Percentiles rank a stretch among this genome's conserved stretches.
phyloP scores from a whole-genome alignment of 192 early-diverging fungal genomes.

The Gonapodya sp. region DNA sequence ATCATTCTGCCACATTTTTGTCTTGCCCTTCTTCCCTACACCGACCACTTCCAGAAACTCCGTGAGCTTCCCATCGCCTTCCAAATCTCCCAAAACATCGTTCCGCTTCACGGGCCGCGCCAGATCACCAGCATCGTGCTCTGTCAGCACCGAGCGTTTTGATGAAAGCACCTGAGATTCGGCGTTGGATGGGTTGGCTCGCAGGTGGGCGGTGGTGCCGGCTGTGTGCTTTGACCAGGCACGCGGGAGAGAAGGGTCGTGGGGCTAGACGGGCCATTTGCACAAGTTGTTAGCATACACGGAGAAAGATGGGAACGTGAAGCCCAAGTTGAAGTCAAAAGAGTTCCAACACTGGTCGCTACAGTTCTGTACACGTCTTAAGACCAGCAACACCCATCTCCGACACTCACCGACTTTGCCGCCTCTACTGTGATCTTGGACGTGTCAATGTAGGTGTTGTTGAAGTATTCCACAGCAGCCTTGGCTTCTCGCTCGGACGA shows the following conservation, averaged over 20 bases:
- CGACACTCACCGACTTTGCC: slow-evolving; percentile 60
- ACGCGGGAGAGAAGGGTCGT: slow-evolving; percentile 66
- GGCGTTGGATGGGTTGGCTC: slow-evolving; percentile 13
- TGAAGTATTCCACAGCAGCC: slow-evolving; percentile 71
- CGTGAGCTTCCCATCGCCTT: slow-evolving; percentile 71
- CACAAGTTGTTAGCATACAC: background rate
- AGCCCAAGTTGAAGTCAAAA: too few species aligned
- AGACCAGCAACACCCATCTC: too few species aligned
- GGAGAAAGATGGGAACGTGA: background rate
- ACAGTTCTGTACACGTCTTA: too few species aligned
- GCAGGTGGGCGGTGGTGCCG: slow-evolving; percentile 60
- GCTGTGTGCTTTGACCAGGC: slow-evolving; percentile 85
- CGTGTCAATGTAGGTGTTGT: slow-evolving; percentile 87
- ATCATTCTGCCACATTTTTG: slow-evolving; percentile 17
- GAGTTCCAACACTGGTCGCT: too few species aligned
- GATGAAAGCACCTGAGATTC: too few species aligned
- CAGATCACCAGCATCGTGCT: background rate
- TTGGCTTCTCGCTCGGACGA: slow-evolving; percentile 77
- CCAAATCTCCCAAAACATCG: slow-evolving; percentile 13
- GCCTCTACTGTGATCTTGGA: slow-evolving; percentile 77
- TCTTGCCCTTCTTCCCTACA: slow-evolving; percentile 17
- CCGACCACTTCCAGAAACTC: slow-evolving; percentile 57
- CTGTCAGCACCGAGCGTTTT: too few species aligned
- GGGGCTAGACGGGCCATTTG: background rate
- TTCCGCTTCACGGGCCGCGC: background rate